These are phyloP conservation scores for Plantago elongata DNA, from an alignment of 257 asterid genomes.

Conservation along the genomic window DNA sequence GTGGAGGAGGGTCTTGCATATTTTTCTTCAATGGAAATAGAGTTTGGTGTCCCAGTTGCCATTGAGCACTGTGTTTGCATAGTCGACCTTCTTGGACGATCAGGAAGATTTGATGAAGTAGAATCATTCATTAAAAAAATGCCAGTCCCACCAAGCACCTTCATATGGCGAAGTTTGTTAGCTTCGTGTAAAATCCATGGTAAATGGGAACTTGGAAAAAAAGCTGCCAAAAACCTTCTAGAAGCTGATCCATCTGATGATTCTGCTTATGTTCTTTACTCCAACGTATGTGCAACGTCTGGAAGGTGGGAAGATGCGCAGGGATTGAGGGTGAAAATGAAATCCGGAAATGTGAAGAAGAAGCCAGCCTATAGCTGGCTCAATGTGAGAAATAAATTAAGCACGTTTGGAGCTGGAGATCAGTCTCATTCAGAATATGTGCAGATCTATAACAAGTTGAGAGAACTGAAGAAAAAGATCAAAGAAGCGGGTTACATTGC, in stretches of 20 bases:
- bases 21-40: conserved; percentile 49
- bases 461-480: conserved; percentile 50
- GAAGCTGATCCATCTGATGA: conserved; percentile 67
- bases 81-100: conserved; percentile 81
- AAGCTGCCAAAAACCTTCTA: conserved; percentile 53
- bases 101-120: conserved; percentile 70
- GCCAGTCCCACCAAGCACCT: conserved; percentile 77
- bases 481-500: conserved; percentile 69
- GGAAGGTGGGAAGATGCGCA: conserved; percentile 70
- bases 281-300: conserved; percentile 69
- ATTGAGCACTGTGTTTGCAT: conserved; percentile 83
- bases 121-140: conserved; percentile 59
- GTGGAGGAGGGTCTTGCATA: conserved; percentile 75
- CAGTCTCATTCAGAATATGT: conserved; percentile 41
- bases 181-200: conserved; percentile 71
- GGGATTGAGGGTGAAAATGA: conserved; percentile 62
- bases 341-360: conserved; percentile 50
- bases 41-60: conserved; percentile 58
- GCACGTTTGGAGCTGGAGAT: conserved; percentile 65
- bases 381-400: conserved; percentile 48
- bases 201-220: conserved; percentile 53
- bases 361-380: conserved; percentile 80
- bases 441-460: conserved; percentile 38
- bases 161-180: conserved; percentile 67
- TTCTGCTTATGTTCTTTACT: conserved; percentile 79